Base-by-base conservation (phyloP, 2,329 filamentous ascomycete genomes). In the Fusarium sp. region DNA sequence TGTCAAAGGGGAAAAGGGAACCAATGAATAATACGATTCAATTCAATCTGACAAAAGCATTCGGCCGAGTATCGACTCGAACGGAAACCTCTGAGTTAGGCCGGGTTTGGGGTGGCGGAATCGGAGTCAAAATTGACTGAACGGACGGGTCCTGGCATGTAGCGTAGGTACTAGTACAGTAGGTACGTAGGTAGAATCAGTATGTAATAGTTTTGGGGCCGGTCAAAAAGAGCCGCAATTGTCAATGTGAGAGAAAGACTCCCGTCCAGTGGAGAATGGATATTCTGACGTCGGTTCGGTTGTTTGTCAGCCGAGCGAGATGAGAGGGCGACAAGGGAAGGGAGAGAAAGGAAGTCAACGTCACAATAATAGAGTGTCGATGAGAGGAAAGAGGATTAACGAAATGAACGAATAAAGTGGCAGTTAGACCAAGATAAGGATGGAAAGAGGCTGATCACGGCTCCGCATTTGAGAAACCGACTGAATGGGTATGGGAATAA, bases 141-240 rank as follows among this genome's bases (percentile, higher is more conserved):
- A 57, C 48, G 41, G 45, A 57, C 48, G 47, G 59, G 63, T 56
- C 63, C 59, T 59, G 60, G 56, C 61, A 66, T 68, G 63, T 64
- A 48, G 57, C 30, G 45, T 35, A 35, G 32, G 32, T 35, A 35
- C 32, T 35, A 35, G 32, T 35, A 35, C 15, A 35, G 32, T 35
- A 30, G 39, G 59, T 70, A 64, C 38, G 50, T 54, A 24, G 24
- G 57, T 53, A 24, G 24, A 36, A 59, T 36, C 51, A 54, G 24
- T 39, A 26, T 26, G 24, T 26, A 28, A 39, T 24, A 54, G 24
- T 28, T 39, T 42, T 58, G 36, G 51, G 73, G 68, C 61, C 61
- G 60, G 63, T 61, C 72, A 32, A 48, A 57, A 70, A 70, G 75
- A 77, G 75, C 74, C 75, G 72, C 70, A 60, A 32, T 51, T 60